Conservation (phyloP, 2,329 filamentous ascomycete species). For the Elsinoe australis region DNA sequence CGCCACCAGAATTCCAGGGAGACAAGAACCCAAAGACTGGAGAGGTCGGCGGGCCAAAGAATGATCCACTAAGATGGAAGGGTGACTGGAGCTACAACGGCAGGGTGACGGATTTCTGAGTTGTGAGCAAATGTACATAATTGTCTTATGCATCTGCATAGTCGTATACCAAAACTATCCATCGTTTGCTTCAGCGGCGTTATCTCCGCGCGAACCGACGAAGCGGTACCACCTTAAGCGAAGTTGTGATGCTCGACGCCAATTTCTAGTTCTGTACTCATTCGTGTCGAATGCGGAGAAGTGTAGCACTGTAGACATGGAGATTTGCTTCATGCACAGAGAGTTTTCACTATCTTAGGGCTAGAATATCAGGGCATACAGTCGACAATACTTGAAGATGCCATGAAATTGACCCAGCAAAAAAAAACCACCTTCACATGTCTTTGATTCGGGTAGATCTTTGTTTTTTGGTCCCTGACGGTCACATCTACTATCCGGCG, state of each 20-base stretch:
- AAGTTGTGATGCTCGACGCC: slow-evolving; percentile 6
- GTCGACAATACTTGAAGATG: no score
- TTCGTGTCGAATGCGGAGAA: neutral
- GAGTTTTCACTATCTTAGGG: no score
- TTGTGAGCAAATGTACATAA: no score
- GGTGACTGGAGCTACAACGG: slow-evolving; percentile 94
- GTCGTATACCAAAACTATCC: neutral
- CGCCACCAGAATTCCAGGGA: slow-evolving; percentile 85
- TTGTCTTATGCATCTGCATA: neutral
- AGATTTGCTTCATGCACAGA: no score
- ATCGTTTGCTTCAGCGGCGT: neutral
- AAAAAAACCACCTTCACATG: neutral
- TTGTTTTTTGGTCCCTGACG: slow-evolving; percentile 5
- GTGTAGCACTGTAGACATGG: no score
- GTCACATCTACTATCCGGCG: slow-evolving; percentile 1
- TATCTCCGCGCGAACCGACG: slow-evolving; percentile 3
- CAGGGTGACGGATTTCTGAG: slow-evolving; percentile 79
- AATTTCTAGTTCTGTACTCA: neutral
- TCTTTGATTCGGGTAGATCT: neutral
- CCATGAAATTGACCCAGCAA: no score
- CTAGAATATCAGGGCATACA: no score
- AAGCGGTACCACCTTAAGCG: slow-evolving; percentile 5
- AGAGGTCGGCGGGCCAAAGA: slow-evolving; percentile 94
- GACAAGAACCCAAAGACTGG: slow-evolving; percentile 89
- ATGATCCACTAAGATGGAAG: slow-evolving; percentile 84